Evolutionary conservation across 2,329 filamentous ascomycete genomes (phyloP).

Genomic region (Hymenoscyphus albidus): DNA sequence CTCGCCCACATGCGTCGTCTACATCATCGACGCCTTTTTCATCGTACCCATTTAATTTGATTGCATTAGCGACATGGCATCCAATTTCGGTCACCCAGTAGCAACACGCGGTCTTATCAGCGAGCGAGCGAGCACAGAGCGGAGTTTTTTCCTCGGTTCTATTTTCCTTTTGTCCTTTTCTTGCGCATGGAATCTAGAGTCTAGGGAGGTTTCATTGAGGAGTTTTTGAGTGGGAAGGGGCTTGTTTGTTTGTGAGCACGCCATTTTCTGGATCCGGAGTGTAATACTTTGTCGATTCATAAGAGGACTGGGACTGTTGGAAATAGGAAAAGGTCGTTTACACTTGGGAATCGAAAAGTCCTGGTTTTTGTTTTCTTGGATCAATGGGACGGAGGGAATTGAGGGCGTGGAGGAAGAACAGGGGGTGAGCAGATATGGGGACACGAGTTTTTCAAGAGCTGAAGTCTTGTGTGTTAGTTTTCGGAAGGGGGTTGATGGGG

Average conservation of each 20-base stretch:
- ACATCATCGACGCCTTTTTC: background rate
- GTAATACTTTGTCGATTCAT: background rate
- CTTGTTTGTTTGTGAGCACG: background rate
- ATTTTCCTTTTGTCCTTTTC: background rate
- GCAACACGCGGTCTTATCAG: conserved; percentile 4
- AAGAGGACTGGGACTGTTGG: background rate
- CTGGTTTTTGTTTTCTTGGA: background rate
- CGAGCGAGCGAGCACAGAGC: background rate
- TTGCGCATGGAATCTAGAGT: conserved; percentile 17
- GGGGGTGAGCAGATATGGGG: conserved; percentile 11
- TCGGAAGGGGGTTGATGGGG: background rate
- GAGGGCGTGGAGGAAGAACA: conserved; percentile 8
- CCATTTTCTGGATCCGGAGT: conserved; percentile 3
- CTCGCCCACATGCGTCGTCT: background rate
- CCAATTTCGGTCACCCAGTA: conserved; percentile 2
- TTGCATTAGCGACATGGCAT: conserved; percentile 17
- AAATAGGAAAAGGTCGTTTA: conserved; percentile 5
- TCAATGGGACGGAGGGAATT: background rate
- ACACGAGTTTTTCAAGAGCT: conserved; percentile 33
- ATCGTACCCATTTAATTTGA: conserved; percentile 6
- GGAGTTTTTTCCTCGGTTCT: background rate
- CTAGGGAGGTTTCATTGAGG: conserved; percentile 12
- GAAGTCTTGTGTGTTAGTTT: conserved; percentile 28
- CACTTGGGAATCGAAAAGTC: background rate
- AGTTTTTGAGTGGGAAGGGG: background rate